Conservation (phyloP, 371 early-diverging fungal species). For the Apophysomyces sp. region DNA sequence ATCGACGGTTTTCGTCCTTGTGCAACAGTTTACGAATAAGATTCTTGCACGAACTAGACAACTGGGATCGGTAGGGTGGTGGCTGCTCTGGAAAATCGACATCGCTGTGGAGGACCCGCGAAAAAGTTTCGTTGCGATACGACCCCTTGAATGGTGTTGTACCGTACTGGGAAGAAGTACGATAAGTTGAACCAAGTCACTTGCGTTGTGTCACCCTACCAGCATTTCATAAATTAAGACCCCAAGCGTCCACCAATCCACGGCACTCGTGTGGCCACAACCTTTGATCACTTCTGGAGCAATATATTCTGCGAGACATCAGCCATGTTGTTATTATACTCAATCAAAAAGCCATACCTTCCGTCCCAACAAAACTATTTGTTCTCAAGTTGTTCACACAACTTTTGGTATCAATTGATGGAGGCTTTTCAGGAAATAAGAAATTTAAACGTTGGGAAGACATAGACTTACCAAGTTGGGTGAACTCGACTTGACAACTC, state of each 20-base stretch:
- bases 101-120: slow-evolving; percentile 79
- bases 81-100: slow-evolving; percentile 69
- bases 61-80: slow-evolving; percentile 19
- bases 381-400: slow-evolving; percentile 85
- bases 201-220: slow-evolving; percentile 34
- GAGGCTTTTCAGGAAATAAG: slow-evolving; percentile 27
- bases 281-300: slow-evolving; percentile 97
- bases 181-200: not conserved
- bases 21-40: slow-evolving; percentile 77
- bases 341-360: slow-evolving; percentile 41
- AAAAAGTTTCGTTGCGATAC: slow-evolving; percentile 82
- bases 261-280: slow-evolving; percentile 89
- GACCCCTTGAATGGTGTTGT: slow-evolving; percentile 92
- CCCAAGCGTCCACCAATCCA: slow-evolving; percentile 99
- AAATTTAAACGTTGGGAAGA: not conserved
- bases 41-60: slow-evolving; percentile 58
- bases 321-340: not conserved
- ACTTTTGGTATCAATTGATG: slow-evolving; percentile 78
- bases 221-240: slow-evolving; percentile 97
- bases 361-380: slow-evolving; percentile 95
- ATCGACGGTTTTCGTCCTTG: slow-evolving; percentile 81
- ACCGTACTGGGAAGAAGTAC: slow-evolving; percentile 56
- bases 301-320: slow-evolving; percentile 80
- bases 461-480: slow-evolving; percentile 33
- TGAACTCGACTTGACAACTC: slow-evolving; percentile 63